Evolutionary conservation across 2,329 filamentous ascomycete species (phyloP).

Genomic region (Fusarium scirpi): DNA sequence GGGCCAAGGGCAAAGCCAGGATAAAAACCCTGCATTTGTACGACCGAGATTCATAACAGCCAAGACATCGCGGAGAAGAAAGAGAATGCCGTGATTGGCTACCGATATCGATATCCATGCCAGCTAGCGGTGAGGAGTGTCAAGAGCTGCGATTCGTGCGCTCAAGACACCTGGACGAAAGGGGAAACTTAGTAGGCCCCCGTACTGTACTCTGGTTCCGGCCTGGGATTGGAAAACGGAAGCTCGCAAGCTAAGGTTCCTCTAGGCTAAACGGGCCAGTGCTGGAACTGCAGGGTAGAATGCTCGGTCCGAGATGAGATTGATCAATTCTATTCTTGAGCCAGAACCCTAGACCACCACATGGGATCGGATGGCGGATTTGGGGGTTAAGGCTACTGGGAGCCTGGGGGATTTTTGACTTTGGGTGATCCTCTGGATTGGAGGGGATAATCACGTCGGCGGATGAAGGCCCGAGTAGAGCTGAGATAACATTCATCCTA

Average conservation of each 20-base stretch:
- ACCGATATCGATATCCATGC: slow-evolving; percentile 36
- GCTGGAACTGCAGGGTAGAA: slow-evolving; percentile 15
- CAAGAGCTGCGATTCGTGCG: slow-evolving; percentile 28
- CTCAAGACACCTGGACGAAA: slow-evolving; percentile 29
- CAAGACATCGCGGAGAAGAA: slow-evolving; percentile 37
- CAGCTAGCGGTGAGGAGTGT: slow-evolving; percentile 32
- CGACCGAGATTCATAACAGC: slow-evolving; percentile 25
- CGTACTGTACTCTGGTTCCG: not conserved
- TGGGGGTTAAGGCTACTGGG: not conserved
- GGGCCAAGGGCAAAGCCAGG: slow-evolving; percentile 11
- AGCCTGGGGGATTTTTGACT: not conserved
- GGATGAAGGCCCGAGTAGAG: slow-evolving; percentile 1
- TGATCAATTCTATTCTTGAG: not conserved
- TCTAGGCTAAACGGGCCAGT: slow-evolving; percentile 31
- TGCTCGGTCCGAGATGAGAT: slow-evolving; percentile 23
- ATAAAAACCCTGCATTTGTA: slow-evolving; percentile 28
- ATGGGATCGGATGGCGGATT: not conserved
- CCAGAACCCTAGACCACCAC: slow-evolving; percentile 18
- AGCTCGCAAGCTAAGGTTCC: slow-evolving; percentile 22
- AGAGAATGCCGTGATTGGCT: slow-evolving; percentile 32
- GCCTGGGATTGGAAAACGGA: not conserved
- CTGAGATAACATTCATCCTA: not conserved
- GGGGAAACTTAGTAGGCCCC: slow-evolving; percentile 17
- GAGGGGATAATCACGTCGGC: slow-evolving; percentile 11
- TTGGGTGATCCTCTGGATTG: slow-evolving; percentile 23